Conservation (phyloP, 1,284 basidiomycete genomes). For the Sporisorium scitamineum region DNA sequence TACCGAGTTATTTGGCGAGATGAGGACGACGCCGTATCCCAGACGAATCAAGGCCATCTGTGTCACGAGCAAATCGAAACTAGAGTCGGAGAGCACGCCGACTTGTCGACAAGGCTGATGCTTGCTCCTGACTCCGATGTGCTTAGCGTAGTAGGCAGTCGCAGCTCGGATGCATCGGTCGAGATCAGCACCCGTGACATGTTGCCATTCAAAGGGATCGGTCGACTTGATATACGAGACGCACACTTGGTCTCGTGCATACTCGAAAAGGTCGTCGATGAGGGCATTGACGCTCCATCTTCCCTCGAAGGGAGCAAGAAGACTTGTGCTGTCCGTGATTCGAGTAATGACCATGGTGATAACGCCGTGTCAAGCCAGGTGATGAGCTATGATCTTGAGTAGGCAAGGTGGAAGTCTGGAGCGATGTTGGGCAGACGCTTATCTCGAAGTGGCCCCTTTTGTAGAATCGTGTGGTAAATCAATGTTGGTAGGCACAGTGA, state of each 20-base stretch:
- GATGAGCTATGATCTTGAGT: background rate
- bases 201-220: constrained; percentile 42
- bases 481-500: too few relatives aligned
- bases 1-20: constrained; percentile 54
- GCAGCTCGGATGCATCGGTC: constrained; percentile 34
- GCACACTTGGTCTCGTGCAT: constrained; percentile 7
- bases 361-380: too few relatives aligned
- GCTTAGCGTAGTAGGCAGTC: constrained; percentile 33
- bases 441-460: background rate
- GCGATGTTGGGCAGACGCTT: background rate
- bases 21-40: constrained; percentile 37
- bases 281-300: constrained; percentile 35
- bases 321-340: constrained; percentile 20
- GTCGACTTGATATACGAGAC: constrained; percentile 33
- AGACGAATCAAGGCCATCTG: constrained; percentile 41
- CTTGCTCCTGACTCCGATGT: constrained; percentile 13
- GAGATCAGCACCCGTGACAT: constrained; percentile 22
- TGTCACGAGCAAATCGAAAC: constrained; percentile 29
- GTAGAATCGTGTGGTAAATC: background rate
- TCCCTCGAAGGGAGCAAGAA: constrained; percentile 27
- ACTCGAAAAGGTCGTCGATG: constrained; percentile 23
- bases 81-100: constrained; percentile 22
- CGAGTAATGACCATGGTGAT: constrained; percentile 13
- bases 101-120: constrained; percentile 24
- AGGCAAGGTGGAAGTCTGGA: background rate